phyloP scores from a whole-genome alignment of 2,329 filamentous ascomycete genomes.

The Ophiocordyceps sinensis region DNA sequence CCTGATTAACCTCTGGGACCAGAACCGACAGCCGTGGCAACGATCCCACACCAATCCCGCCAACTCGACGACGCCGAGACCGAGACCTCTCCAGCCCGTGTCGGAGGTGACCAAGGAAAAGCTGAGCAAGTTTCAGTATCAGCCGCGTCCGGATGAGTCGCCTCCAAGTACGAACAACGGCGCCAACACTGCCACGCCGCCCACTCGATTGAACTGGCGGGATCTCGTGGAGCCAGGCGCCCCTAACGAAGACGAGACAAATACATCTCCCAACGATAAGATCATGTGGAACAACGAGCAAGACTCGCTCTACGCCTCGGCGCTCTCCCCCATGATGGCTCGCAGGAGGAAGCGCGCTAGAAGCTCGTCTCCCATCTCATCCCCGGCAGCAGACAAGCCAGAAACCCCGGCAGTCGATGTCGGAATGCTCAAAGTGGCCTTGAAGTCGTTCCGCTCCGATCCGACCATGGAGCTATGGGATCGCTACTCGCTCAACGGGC shows the following conservation, averaged over 20 bases:
- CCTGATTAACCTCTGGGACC: background rate
- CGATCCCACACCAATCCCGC: slow-evolving; percentile 37
- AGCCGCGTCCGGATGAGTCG: slow-evolving; percentile 9
- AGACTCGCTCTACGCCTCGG: slow-evolving; percentile 23
- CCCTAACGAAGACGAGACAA: slow-evolving; percentile 27
- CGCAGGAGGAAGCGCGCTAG: slow-evolving; percentile 51
- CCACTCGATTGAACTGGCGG: slow-evolving; percentile 39
- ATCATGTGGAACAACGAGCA: slow-evolving; percentile 45
- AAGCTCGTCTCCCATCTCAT: slow-evolving; percentile 60
- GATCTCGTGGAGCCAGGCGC: slow-evolving; percentile 38
- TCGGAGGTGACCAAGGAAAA: slow-evolving; percentile 47
- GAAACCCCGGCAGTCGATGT: slow-evolving; percentile 38
- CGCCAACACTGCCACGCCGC: slow-evolving; percentile 24
- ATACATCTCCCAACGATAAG: slow-evolving; percentile 44
- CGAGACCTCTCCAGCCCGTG: slow-evolving; percentile 29
- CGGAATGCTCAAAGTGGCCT: slow-evolving; percentile 39
- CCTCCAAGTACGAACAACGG: slow-evolving; percentile 9
- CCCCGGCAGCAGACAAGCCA: slow-evolving; percentile 38
- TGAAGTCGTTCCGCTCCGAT: slow-evolving; percentile 56
- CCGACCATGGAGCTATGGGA: slow-evolving; percentile 67
- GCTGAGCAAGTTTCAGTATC: slow-evolving; percentile 39
- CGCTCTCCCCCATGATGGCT: slow-evolving; percentile 32
- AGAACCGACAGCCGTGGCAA: slow-evolving; percentile 34
- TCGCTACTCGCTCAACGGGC: slow-evolving; percentile 43
- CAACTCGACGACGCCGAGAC: slow-evolving; percentile 17